These are phyloP conservation scores for Chrysoporthe deuterocubensis DNA, from an alignment of 2,329 filamentous ascomycete species.

Conservation along the genomic window DNA sequence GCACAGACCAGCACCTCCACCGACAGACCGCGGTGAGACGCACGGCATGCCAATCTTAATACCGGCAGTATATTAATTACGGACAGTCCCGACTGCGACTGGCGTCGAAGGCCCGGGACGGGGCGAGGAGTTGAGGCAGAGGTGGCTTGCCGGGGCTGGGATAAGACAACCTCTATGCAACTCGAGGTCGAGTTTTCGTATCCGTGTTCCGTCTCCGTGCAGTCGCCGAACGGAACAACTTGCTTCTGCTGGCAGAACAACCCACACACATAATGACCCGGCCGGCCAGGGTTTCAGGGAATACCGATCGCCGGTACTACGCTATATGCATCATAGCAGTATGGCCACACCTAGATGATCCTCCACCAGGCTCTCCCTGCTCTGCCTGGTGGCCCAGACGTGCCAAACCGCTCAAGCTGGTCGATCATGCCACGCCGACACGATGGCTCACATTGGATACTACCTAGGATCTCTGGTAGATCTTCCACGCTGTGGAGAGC, in stretches of 20 bases:
- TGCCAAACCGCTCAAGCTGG: no score
- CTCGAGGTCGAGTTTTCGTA: background rate
- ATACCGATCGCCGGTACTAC: no score
- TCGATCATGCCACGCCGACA: background rate
- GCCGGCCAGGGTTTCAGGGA: no score
- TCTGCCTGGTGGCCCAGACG: background rate
- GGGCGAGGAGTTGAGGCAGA: constrained; percentile 1
- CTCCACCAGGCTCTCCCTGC: background rate
- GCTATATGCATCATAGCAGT: no score
- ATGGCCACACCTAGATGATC: background rate
- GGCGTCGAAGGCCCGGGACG: background rate
- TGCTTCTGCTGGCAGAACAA: background rate
- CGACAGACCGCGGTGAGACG: background rate
- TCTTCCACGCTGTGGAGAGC: background rate
- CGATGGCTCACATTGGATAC: background rate
- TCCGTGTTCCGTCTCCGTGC: background rate
- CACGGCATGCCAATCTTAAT: background rate
- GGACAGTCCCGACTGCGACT: background rate
- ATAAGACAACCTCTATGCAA: background rate
- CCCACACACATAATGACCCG: no score
- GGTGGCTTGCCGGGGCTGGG: constrained; percentile 13
- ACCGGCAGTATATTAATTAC: background rate
- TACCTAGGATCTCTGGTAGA: constrained; percentile 1
- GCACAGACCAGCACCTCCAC: background rate
- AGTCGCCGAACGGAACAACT: background rate